phyloP scores from a whole-genome alignment of 495 filamentous ascomycete genomes.

The Penicillium waksmanii region DNA sequence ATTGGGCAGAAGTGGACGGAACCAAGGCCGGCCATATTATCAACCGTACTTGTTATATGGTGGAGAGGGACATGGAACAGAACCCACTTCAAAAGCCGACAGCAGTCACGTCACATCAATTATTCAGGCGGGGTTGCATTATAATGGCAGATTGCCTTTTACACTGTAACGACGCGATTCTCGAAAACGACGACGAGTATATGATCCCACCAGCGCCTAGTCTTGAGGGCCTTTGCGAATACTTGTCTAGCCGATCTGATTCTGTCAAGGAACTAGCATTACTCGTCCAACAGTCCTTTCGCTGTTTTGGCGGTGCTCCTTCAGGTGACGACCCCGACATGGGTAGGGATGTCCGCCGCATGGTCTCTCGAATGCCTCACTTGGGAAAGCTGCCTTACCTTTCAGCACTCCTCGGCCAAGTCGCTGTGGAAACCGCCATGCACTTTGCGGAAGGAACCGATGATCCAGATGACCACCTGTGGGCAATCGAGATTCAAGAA shows the following conservation, averaged over 20 bases:
- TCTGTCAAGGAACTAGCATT: slow-evolving; percentile 43
- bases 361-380: slow-evolving; percentile 34
- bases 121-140: slow-evolving; percentile 43
- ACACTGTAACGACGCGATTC: slow-evolving; percentile 33
- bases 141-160: slow-evolving; percentile 41
- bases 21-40: slow-evolving; percentile 36
- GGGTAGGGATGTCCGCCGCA: slow-evolving; percentile 32
- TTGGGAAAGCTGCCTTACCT: slow-evolving; percentile 27
- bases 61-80: slow-evolving; percentile 33
- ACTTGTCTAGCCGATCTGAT: slow-evolving; percentile 35
- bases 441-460: slow-evolving; percentile 48
- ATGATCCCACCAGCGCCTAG: slow-evolving; percentile 11
- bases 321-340: slow-evolving; percentile 28
- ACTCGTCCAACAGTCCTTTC: slow-evolving; percentile 41
- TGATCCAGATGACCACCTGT: slow-evolving; percentile 52
- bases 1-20: slow-evolving; percentile 16
- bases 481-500: slow-evolving; percentile 52
- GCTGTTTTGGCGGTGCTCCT: slow-evolving; percentile 34
- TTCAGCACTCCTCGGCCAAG: slow-evolving; percentile 37
- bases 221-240: slow-evolving; percentile 22
- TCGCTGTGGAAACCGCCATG: slow-evolving; percentile 55
- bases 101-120: slow-evolving; percentile 25
- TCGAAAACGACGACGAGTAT: slow-evolving; percentile 4
- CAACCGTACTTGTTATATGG: slow-evolving; percentile 25
- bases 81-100: slow-evolving; percentile 8